Evolutionary conservation across 1,284 basidiomycete genomes (phyloP), one percentile per base, ranked within the genome.

Genomic region (Calocybe gambosa): DNA sequence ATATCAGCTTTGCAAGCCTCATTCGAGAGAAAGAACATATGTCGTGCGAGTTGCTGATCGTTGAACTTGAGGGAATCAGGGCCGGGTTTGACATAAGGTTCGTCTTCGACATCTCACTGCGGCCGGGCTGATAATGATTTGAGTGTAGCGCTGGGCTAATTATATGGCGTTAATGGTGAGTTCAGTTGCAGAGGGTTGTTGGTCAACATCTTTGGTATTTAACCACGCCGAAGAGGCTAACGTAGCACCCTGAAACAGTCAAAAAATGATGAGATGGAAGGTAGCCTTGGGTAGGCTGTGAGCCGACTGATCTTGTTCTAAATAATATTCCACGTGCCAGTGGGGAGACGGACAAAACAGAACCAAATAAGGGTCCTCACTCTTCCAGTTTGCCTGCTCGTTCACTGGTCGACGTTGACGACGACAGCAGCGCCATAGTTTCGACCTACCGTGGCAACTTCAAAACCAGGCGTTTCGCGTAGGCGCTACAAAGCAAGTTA

Each of bases 401-500:
- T 21, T 26, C 15, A 20, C n/a, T 29, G 13, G n/a, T 23, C 28
- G 39, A 38, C 40, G 26, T 19, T 37, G 33, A 26, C 39, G 34
- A 45, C 47, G 43, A 45, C 47, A 34, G 18, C 40, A 39, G 41
- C 42, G 42, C 40, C 42, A 15, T 25, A 28, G 23, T 28, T 12
- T 40, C 36, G 38, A 35, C 36, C n/a, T n/a, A 37, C 21, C 21
- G 39, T 20, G 38, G 31, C 47, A 18, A 26, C 42, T 5, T 31
- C n/a, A 18, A 34, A 23, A 7, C 21, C 21, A 23, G 21, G 21
- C 21, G 7, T 23, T 23, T 23, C 21, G 26, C 33, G 26, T 9
- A 15, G 15, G 5, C 26, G 12, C 9, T 23, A 34, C 8, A 33
- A 19, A 4, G 18, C 15, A 42, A 18, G n/a, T 20, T 18, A 9